Evolutionary conservation across 2,329 filamentous ascomycete genomes (phyloP).

Genomic region (Anisogramma anomala): DNA sequence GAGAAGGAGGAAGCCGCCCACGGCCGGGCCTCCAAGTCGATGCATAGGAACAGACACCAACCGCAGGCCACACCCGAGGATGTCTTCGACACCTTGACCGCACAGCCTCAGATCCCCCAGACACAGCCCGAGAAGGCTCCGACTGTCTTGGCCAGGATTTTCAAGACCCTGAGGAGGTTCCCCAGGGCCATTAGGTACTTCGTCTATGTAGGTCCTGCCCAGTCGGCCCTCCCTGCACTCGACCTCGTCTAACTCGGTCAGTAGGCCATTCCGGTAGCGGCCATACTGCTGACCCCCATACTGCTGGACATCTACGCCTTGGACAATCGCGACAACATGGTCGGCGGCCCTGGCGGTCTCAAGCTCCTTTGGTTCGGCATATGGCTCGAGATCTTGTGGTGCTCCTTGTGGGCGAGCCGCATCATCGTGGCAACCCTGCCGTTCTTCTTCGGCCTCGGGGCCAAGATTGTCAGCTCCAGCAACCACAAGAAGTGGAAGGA

Average conservation of each 20-base stretch:
- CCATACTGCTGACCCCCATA: conserved; percentile 35
- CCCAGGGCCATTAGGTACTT: conserved; percentile 38
- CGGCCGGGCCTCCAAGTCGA: conserved; percentile 18
- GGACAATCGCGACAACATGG: conserved; percentile 31
- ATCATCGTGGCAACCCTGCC: conserved; percentile 42
- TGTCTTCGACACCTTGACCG: conserved; percentile 32
- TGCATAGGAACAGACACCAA: conserved; percentile 22
- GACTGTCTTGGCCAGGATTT: conserved; percentile 26
- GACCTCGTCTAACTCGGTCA: neutral
- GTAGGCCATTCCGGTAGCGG: conserved; percentile 29
- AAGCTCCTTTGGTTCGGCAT: conserved; percentile 82
- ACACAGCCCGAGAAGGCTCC: conserved; percentile 14
- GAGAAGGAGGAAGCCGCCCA: conserved; percentile 25
- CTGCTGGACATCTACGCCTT: conserved; percentile 26
- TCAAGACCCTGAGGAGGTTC: conserved; percentile 35
- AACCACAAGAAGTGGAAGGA: conserved; percentile 90
- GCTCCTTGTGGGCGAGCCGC: conserved; percentile 70
- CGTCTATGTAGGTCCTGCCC: conserved; percentile 27
- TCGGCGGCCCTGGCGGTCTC: conserved; percentile 60
- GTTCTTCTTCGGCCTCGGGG: conserved; percentile 35
- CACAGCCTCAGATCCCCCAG: conserved; percentile 12
- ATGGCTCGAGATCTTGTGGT: conserved; percentile 90
- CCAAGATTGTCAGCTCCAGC: conserved; percentile 67
- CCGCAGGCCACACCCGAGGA: conserved; percentile 30
- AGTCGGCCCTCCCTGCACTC: neutral